A percentile compares a stretch with the other conserved stretches of the same genome.
These are phyloP conservation scores for Astragalus glycyphyllos DNA, from an alignment of 306 rosid genomes.

Conservation along the genomic window DNA sequence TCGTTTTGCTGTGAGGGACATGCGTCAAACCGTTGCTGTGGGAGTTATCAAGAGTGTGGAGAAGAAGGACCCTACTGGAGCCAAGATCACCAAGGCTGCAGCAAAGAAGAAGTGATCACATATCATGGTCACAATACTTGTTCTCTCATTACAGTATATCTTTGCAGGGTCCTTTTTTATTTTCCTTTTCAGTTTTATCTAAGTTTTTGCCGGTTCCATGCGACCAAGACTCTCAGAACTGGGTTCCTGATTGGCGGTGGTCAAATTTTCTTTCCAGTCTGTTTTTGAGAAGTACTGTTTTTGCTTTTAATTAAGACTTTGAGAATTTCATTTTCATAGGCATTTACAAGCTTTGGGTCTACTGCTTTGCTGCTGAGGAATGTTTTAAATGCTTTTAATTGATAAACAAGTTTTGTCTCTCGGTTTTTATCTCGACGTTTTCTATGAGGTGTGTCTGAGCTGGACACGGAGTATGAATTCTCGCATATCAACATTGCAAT, in stretches of 20 bases:
- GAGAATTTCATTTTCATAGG: not conserved
- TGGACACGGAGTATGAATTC: no score
- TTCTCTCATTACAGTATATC: not conserved
- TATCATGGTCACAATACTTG: no score
- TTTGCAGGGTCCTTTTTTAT: slow-evolving; percentile 4
- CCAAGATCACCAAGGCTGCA: slow-evolving; percentile 50
- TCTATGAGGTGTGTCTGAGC: no score
- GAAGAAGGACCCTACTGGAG: slow-evolving; percentile 3
- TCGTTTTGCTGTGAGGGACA: slow-evolving; percentile 61
- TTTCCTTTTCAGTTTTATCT: not conserved
- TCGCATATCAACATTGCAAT: no score
- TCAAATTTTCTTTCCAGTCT: slow-evolving; percentile 7
- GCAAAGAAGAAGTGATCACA: slow-evolving; percentile 37
- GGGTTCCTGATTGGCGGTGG: slow-evolving; percentile 40
- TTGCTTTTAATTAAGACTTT: not conserved
- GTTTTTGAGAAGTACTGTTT: not conserved
- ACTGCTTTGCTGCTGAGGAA: not conserved
- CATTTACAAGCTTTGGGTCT: not conserved
- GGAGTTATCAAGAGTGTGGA: not conserved
- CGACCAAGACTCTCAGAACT: slow-evolving; percentile 25
- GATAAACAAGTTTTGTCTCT: no score
- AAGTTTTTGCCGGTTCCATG: slow-evolving; percentile 12
- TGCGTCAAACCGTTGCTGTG: slow-evolving; percentile 49
- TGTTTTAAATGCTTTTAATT: not conserved
- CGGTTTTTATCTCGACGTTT: no score